phyloP scores from a whole-genome alignment of 139 green algal genomes.

The Mesotaenium endlicherianum region DNA sequence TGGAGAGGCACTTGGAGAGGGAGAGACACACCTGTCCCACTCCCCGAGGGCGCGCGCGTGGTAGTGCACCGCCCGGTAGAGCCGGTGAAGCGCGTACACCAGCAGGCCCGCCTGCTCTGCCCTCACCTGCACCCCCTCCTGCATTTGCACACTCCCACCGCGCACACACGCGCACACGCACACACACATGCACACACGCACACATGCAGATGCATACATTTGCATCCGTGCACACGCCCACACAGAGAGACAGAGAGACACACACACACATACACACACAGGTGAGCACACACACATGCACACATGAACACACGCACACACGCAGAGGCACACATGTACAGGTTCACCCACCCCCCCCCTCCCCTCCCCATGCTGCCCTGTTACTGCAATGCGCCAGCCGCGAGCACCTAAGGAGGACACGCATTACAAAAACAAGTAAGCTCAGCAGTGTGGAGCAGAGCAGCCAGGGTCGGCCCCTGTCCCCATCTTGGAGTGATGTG shows the following conservation, averaged over 20 bases:
- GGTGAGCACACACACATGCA: background rate
- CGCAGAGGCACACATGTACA: too few relatives aligned
- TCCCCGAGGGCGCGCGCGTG: background rate
- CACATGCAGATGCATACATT: slow-evolving; percentile 3
- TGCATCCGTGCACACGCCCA: background rate
- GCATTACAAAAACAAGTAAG: too few relatives aligned
- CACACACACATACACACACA: background rate
- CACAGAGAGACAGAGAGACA: background rate
- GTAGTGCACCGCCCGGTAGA: slow-evolving; percentile 19
- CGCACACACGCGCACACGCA: background rate
- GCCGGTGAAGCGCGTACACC: slow-evolving; percentile 34
- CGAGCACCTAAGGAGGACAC: too few relatives aligned
- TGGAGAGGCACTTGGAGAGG: background rate
- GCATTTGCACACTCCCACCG: background rate
- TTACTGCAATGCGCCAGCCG: too few relatives aligned
- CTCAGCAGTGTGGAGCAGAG: too few relatives aligned
- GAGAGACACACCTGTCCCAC: slow-evolving; percentile 1
- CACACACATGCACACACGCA: background rate
- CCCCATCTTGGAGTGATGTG: too few relatives aligned
- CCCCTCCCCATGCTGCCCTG: too few relatives aligned
- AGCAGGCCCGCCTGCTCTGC: slow-evolving; percentile 17
- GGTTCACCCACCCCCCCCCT: too few relatives aligned
- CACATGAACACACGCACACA: slow-evolving; percentile 1
- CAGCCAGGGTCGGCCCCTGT: too few relatives aligned
- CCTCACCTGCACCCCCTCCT: background rate